A percentile compares a stretch with the other conserved stretches of the same genome.
Evolutionary conservation across 805 yeast species (phyloP).

Genomic region (Nakazawaea wickerhamii): DNA sequence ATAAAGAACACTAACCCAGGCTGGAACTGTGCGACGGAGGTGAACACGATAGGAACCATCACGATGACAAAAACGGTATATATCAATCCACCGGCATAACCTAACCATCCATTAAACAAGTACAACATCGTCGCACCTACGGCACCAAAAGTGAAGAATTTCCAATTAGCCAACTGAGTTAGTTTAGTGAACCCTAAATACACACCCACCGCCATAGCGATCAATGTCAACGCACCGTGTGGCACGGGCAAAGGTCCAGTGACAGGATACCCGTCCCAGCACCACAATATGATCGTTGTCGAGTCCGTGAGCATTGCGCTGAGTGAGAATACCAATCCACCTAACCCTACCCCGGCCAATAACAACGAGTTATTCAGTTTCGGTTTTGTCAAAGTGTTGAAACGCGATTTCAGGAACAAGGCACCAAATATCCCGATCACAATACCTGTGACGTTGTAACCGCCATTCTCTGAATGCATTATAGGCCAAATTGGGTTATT

Average conservation of each 20-base stretch:
- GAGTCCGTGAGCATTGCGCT: conserved; percentile 79
- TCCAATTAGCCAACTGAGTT: not conserved
- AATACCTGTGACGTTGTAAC: conserved; percentile 70
- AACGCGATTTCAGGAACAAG: conserved; percentile 36
- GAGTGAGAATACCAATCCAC: conserved; percentile 64
- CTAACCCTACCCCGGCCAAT: conserved; percentile 64
- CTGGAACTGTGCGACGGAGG: conserved; percentile 47
- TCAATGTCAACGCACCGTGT: conserved; percentile 65
- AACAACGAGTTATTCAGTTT: conserved; percentile 36
- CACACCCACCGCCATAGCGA: conserved; percentile 53
- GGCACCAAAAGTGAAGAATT: conserved; percentile 7
- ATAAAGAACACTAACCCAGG: conserved; percentile 50
- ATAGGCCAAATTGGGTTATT: conserved; percentile 97
- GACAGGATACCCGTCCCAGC: conserved; percentile 95
- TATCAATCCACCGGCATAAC: conserved; percentile 66
- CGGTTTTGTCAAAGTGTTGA: not conserved
- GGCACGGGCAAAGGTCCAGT: conserved; percentile 84
- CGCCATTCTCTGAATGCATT: conserved; percentile 81
- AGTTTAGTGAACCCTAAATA: conserved; percentile 32
- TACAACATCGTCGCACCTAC: conserved; percentile 49
- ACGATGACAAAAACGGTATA: conserved; percentile 58
- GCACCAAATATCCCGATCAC: conserved; percentile 60
- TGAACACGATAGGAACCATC: conserved; percentile 55
- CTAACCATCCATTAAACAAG: conserved; percentile 58
- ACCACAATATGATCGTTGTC: conserved; percentile 84